These are phyloP conservation scores for Porpolomopsis calyptriformis DNA, from an alignment of 768 basidiomycete species.

Conservation along the genomic window DNA sequence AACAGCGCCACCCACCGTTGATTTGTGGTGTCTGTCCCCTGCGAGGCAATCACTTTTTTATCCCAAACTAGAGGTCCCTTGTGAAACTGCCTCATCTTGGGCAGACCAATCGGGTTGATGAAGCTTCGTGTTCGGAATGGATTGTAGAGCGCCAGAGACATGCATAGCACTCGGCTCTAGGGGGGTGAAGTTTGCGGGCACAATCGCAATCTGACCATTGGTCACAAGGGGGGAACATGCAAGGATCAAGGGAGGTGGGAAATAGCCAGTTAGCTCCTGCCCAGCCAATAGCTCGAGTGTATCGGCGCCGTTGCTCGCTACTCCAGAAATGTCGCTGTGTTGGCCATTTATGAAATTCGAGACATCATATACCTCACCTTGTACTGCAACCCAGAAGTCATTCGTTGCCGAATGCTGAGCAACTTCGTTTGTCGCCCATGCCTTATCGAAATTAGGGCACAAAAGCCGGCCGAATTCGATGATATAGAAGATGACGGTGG, in stretches of 20 bases:
- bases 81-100: slow-evolving; percentile 61
- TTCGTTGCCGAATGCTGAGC: slow-evolving; percentile 55
- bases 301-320: slow-evolving; percentile 52
- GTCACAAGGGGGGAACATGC: slow-evolving; percentile 70
- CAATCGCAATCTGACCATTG: slow-evolving; percentile 38
- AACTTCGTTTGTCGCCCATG: slow-evolving; percentile 66
- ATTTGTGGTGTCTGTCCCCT: slow-evolving; percentile 37
- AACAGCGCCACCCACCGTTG: slow-evolving; percentile 42
- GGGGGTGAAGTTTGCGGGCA: slow-evolving; percentile 54
- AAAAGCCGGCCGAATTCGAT: slow-evolving; percentile 75
- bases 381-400: slow-evolving; percentile 80
- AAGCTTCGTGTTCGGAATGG: slow-evolving; percentile 33
- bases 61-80: slow-evolving; percentile 78
- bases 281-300: slow-evolving; percentile 67
- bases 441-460: slow-evolving; percentile 81
- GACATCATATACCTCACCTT: slow-evolving; percentile 79
- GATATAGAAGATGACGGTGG: slow-evolving; percentile 77
- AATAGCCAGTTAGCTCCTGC: slow-evolving; percentile 77
- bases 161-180: slow-evolving; percentile 61
- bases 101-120: slow-evolving; percentile 62
- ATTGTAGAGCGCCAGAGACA: slow-evolving; percentile 50
- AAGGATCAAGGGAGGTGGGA: slow-evolving; percentile 67
- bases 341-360: slow-evolving; percentile 72
- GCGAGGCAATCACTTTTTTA: slow-evolving; percentile 31
- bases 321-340: slow-evolving; percentile 60